Conservation (phyloP, 805 yeast genomes). For the Metschnikowia sp. region DNA sequence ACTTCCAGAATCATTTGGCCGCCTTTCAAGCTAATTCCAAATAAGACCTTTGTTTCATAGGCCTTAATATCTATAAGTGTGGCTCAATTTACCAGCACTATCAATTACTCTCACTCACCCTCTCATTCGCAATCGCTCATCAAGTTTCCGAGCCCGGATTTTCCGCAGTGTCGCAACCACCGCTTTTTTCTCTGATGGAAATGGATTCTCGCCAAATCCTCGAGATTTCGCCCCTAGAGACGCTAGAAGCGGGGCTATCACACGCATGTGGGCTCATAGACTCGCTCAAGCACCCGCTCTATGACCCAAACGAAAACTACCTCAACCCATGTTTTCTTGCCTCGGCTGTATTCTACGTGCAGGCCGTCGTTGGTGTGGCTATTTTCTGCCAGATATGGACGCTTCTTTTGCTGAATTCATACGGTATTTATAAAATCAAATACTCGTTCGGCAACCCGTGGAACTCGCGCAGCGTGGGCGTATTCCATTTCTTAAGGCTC, state of each 20-base stretch:
- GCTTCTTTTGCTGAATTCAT: conserved; percentile 17
- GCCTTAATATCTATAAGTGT: too few relatives aligned
- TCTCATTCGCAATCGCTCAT: too few relatives aligned
- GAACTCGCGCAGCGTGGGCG: conserved; percentile 15
- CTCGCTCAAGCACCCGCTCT: conserved; percentile 21
- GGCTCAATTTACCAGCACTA: too few relatives aligned
- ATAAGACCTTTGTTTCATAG: too few relatives aligned
- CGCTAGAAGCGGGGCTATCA: background rate
- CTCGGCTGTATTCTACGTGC: conserved; percentile 9
- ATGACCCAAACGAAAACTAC: conserved; percentile 21
- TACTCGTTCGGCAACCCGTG: conserved; percentile 23
- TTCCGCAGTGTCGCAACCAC: too few relatives aligned
- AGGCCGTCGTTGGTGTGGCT: conserved; percentile 13
- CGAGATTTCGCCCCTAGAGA: background rate
- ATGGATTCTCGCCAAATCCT: conserved; percentile 6
- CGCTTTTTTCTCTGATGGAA: background rate
- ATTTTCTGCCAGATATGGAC: conserved; percentile 17
- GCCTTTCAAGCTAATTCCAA: too few relatives aligned
- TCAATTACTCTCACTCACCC: too few relatives aligned
- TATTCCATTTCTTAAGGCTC: conserved; percentile 14
- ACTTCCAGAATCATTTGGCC: too few relatives aligned
- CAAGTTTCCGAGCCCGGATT: too few relatives aligned
- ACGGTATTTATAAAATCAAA: conserved; percentile 21
- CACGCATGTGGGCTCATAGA: conserved; percentile 8
- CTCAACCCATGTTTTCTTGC: conserved; percentile 31